Base-by-base conservation (phyloP, 768 basidiomycete species). In the Leccinum barrowsii region DNA sequence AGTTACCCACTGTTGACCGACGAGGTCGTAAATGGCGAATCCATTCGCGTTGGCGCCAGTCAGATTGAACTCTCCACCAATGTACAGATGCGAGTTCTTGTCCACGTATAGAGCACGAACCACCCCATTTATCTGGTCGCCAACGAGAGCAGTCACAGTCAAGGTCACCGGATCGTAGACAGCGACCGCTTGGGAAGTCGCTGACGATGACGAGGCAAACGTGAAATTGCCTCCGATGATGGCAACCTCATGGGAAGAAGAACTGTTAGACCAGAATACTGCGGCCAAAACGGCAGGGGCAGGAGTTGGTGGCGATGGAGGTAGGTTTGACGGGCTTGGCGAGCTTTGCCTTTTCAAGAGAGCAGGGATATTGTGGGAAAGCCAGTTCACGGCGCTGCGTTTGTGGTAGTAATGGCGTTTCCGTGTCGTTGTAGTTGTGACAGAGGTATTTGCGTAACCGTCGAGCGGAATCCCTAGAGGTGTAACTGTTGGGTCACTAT, bases 161-260 rank as follows among this genome's bases (percentile, higher is more conserved):
- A 74, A 77, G 4, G 81, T 74, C 6, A 73, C 67, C 3, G 81
- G 72, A 67, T 94, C 80, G 68, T 96, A 97, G 32, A 94, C 73
- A 1, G 84, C 91, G 21, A 96, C 68, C 30, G 80, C 85, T 60
- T 80, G 76, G 2, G 84, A 78, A 2, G 68, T 67, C 17, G 72
- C 61, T 2, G 78, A 74, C 4, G 78, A 74, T 7, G 72, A 68
- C 40, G 75, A 61, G 6, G 77, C 59, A 67, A 86, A 86, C 1
- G 89, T 82, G 70, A 98, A 99, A 71, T 94, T 94, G 35, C 96
- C 96, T 32, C 94, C 96, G 50, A 98, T 77, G 60, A 98, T 83
- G 46, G 85, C 84, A 19, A 92, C 73, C 56, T 90, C 84, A 5
- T 82, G 79, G 10, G 75, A 76, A 3, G 84, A 84, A 2, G 87